Percentiles rank a stretch among this genome's conserved stretches.
These are phyloP conservation scores for Eucalyptus microcorys DNA, from an alignment of 345 rosid species.

Conservation along the genomic window DNA sequence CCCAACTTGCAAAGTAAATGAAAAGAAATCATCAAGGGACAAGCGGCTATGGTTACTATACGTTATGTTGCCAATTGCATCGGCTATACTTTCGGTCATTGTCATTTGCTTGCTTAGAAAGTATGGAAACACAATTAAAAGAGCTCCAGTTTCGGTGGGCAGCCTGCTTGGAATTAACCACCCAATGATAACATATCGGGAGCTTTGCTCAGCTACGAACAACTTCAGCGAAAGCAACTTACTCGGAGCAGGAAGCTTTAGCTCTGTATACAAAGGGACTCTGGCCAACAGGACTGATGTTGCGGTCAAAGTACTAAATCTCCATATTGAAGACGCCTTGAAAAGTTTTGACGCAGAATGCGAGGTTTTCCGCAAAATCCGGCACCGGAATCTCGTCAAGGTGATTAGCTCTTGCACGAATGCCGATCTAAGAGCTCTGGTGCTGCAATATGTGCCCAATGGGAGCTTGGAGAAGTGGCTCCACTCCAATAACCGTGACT, in stretches of 20 bases:
- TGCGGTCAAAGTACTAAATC: slow-evolving; percentile 2
- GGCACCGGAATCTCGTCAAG: slow-evolving; percentile 5
- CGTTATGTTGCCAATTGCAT: not conserved
- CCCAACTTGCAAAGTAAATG: not conserved
- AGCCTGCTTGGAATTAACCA: not conserved
- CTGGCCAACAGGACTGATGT: not conserved
- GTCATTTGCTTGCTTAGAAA: not conserved
- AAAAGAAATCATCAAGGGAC: not conserved
- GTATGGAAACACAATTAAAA: not conserved
- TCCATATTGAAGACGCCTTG: not conserved
- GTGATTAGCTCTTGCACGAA: not conserved
- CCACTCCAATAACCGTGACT: not conserved
- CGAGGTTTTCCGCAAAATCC: not conserved
- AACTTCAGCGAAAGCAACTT: not conserved
- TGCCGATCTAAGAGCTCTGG: not conserved
- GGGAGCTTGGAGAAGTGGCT: not conserved
- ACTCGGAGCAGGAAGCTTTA: not conserved
- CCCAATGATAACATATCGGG: not conserved
- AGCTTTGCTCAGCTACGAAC: not conserved
- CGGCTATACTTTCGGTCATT: not conserved
- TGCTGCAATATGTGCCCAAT: not conserved
- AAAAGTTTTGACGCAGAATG: slow-evolving; percentile 3
- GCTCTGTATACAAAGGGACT: not conserved
- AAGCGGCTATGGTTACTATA: not conserved
- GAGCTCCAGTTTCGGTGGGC: not conserved